A percentile compares a stretch with the other conserved stretches of the same genome.
Evolutionary conservation across 1,139 yeast genomes (phyloP).

Genomic region (Yamadazyma sp.): DNA sequence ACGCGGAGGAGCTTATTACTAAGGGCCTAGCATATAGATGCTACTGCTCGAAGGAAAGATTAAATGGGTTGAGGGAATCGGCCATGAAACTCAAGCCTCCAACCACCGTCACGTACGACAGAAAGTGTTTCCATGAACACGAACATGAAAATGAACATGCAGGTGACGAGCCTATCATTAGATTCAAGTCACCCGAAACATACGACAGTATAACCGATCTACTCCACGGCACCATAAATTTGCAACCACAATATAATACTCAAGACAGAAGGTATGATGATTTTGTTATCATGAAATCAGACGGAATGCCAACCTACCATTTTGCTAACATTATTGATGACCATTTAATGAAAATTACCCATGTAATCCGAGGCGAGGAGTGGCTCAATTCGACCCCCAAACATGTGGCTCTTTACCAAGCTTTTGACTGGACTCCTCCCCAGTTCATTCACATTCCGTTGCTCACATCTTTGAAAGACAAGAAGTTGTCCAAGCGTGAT

Average conservation of each 20-base stretch:
- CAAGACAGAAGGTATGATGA: slow-evolving; percentile 82
- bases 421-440: slow-evolving; percentile 88
- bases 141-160: slow-evolving; percentile 18
- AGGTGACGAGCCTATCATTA: slow-evolving; percentile 43
- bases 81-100: slow-evolving; percentile 82
- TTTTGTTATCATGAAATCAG: slow-evolving; percentile 84
- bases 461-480: slow-evolving; percentile 70
- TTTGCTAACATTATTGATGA: slow-evolving; percentile 96
- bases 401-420: slow-evolving; percentile 81
- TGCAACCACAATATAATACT: slow-evolving; percentile 77
- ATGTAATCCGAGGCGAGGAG: slow-evolving; percentile 95
- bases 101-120: slow-evolving; percentile 87
- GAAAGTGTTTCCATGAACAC: slow-evolving; percentile 59
- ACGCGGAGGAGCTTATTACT: slow-evolving; percentile 56
- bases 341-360: slow-evolving; percentile 87
- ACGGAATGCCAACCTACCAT: slow-evolving; percentile 93
- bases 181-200: slow-evolving; percentile 67
- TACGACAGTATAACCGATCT: slow-evolving; percentile 72
- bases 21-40: slow-evolving; percentile 82
- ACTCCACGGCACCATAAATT: slow-evolving; percentile 70
- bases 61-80: slow-evolving; percentile 63
- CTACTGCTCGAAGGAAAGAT: slow-evolving; percentile 79
- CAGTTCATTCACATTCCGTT: slow-evolving; percentile 85
- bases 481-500: slow-evolving; percentile 81
- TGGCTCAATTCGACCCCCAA: slow-evolving; percentile 97